Conservation (phyloP, 2,329 filamentous ascomycete species). For the Venturia carpophila region DNA sequence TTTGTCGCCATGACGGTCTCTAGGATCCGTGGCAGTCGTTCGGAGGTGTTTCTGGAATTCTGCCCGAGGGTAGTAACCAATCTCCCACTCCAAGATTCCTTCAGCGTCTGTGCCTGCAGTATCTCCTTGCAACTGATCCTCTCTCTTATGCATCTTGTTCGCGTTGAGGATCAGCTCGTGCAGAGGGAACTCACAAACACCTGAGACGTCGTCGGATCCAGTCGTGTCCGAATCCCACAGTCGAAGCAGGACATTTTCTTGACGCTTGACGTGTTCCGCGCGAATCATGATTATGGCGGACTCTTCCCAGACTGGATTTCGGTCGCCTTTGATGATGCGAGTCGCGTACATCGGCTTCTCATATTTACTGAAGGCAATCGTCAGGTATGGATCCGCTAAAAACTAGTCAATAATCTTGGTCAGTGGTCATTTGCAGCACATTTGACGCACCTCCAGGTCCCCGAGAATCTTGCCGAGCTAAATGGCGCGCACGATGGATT, state of each 20-base stretch:
- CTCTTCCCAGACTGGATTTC: slow-evolving; percentile 10
- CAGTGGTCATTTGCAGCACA: no score
- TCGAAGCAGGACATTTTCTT: slow-evolving; percentile 8
- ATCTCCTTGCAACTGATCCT: slow-evolving; percentile 1
- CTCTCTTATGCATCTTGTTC: slow-evolving; percentile 5
- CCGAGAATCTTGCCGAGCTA: slow-evolving; percentile 3
- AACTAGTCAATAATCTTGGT: neutral
- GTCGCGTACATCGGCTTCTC: slow-evolving; percentile 9
- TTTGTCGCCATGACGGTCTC: slow-evolving; percentile 2
- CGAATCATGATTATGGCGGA: slow-evolving; percentile 8
- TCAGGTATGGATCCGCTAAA: neutral
- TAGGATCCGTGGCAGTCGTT: neutral
- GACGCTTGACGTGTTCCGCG: slow-evolving; percentile 7
- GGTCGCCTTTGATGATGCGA: slow-evolving; percentile 5
- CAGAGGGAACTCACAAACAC: slow-evolving; percentile 5
- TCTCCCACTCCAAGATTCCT: slow-evolving; percentile 5
- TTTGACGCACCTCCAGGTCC: neutral
- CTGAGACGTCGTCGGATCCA: neutral
- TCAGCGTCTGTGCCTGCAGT: slow-evolving; percentile 1
- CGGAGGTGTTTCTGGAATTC: slow-evolving; percentile 1
- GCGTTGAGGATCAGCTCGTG: neutral
- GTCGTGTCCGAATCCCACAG: slow-evolving; percentile 4
- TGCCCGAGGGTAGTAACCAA: slow-evolving; percentile 3
- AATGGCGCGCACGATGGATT: neutral
- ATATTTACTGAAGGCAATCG: slow-evolving; percentile 7